These are phyloP conservation scores for Candida wancherniae DNA, from an alignment of 805 yeast genomes.

Conservation along the genomic window DNA sequence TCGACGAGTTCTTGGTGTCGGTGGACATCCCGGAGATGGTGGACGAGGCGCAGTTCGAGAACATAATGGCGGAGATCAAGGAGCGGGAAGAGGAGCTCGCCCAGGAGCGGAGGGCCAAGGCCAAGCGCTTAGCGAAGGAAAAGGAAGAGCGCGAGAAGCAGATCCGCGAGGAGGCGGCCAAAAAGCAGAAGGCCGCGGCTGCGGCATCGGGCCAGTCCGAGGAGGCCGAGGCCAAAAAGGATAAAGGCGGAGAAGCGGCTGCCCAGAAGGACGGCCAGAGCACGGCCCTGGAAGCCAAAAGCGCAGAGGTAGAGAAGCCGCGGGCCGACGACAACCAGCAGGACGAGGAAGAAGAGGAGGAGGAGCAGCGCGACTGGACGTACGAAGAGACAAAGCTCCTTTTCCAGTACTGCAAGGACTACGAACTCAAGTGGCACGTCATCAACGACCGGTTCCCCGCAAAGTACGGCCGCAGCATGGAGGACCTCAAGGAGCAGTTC, in stretches of 20 bases:
- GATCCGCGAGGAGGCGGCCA: background rate
- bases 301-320: constrained; percentile 16
- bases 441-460: constrained; percentile 56
- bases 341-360: constrained; percentile 21
- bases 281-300: constrained; percentile 17
- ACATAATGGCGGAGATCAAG: constrained; percentile 42
- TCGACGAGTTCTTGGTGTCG: constrained; percentile 68
- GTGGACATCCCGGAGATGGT: constrained; percentile 67
- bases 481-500: constrained; percentile 80
- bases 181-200: constrained; percentile 3
- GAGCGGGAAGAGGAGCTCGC: constrained; percentile 16
- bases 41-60: constrained; percentile 53
- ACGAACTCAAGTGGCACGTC: constrained; percentile 63
- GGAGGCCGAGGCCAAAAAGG: constrained; percentile 1
- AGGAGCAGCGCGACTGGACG: constrained; percentile 51
- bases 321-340: constrained; percentile 13
- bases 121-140: background rate
- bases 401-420: constrained; percentile 62
- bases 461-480: constrained; percentile 44
- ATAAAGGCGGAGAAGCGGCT: background rate
- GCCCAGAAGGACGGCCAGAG: background rate
- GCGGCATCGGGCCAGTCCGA: constrained; percentile 1
- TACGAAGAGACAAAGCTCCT: constrained; percentile 73
- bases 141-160: constrained; percentile 2
- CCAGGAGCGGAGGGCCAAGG: constrained; percentile 8